Conservation (phyloP, 345 rosid species). For the Arabis alpina region DNA sequence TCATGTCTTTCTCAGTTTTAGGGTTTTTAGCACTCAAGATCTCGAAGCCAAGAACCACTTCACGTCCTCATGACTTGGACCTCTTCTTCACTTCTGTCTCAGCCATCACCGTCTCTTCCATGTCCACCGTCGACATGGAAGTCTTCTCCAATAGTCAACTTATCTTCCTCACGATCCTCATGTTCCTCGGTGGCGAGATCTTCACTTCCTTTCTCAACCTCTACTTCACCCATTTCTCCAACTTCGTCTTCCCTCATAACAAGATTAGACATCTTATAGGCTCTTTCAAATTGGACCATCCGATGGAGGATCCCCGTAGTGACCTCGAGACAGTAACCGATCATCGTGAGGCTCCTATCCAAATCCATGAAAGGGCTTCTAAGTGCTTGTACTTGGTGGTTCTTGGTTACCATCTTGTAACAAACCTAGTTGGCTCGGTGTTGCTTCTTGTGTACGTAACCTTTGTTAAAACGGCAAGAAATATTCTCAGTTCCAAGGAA, state of each 20-base stretch:
- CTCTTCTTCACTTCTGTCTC: slow-evolving; percentile 78
- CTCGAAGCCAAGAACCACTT: slow-evolving; percentile 48
- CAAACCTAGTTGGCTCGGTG: slow-evolving; percentile 47
- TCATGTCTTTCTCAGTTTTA: slow-evolving; percentile 38
- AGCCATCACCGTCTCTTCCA: slow-evolving; percentile 66
- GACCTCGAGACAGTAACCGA: slow-evolving; percentile 13
- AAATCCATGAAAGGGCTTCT: slow-evolving; percentile 31
- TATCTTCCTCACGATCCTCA: slow-evolving; percentile 53
- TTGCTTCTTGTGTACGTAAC: slow-evolving; percentile 47
- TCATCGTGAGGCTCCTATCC: neutral
- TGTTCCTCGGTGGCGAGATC: slow-evolving; percentile 68
- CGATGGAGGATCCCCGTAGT: neutral
- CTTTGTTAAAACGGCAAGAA: slow-evolving; percentile 44
- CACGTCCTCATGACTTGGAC: slow-evolving; percentile 50
- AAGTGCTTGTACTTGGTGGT: slow-evolving; percentile 49
- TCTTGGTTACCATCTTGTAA: slow-evolving; percentile 46
- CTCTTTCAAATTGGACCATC: neutral
- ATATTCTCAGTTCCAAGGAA: slow-evolving; percentile 48
- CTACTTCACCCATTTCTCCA: slow-evolving; percentile 19
- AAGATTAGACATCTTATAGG: slow-evolving; percentile 23
- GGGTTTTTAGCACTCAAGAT: slow-evolving; percentile 50
- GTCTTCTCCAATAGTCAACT: slow-evolving; percentile 73
- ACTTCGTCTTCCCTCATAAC: slow-evolving; percentile 22
- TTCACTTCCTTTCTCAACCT: slow-evolving; percentile 61
- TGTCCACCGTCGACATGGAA: slow-evolving; percentile 86